These are phyloP conservation scores for Penicillium subrubescens DNA, from an alignment of 495 filamentous ascomycete genomes.

Conservation along the genomic window DNA sequence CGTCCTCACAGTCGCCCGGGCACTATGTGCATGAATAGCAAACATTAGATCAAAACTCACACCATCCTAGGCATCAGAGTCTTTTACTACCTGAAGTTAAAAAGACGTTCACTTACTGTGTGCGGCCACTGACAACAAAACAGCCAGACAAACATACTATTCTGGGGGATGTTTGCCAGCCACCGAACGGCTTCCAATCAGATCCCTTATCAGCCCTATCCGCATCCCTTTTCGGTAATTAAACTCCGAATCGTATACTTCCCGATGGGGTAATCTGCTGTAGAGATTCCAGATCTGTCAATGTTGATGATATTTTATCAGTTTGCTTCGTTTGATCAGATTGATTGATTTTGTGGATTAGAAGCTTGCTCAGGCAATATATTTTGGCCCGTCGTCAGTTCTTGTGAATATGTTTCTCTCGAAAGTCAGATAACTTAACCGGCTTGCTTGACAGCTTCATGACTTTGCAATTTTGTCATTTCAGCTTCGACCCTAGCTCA, in stretches of 20 bases:
- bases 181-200: too few species aligned
- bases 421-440: background rate
- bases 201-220: too few species aligned
- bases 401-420: background rate
- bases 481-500: background rate
- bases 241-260: constrained; percentile 3
- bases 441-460: background rate
- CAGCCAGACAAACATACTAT: too few species aligned
- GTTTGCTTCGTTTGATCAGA: background rate
- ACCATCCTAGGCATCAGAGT: too few species aligned
- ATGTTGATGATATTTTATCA: background rate
- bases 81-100: too few species aligned
- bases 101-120: too few species aligned
- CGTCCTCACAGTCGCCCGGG: too few species aligned
- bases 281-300: constrained; percentile 1
- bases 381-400: background rate
- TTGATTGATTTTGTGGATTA: background rate
- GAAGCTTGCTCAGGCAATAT: background rate
- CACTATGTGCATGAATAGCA: too few species aligned
- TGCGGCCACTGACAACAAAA: too few species aligned
- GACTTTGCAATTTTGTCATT: background rate
- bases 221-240: constrained; percentile 4
- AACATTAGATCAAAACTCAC: too few species aligned
- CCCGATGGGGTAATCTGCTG: constrained; percentile 3
- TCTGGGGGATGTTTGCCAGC: too few species aligned